Evolutionary conservation across 202 grass and related monocot species (phyloP).

Genomic region (Cymbopogon flexuosus): DNA sequence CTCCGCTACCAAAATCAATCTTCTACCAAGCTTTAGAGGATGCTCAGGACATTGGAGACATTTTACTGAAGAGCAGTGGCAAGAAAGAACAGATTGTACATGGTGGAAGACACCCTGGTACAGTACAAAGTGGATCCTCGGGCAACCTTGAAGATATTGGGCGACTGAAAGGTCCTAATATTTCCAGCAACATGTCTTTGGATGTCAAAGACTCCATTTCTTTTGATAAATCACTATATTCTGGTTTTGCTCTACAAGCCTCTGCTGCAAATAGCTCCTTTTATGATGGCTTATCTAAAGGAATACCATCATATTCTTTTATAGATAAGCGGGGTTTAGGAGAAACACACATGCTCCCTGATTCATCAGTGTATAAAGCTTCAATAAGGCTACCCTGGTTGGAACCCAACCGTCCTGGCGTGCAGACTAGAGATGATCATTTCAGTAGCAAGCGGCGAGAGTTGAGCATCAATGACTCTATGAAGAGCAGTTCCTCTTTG

Average conservation of each 20-base stretch:
- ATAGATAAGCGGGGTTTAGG: conserved; percentile 54
- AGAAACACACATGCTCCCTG: conserved; percentile 44
- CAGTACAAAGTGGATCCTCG: conserved; percentile 27
- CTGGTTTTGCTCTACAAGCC: conserved; percentile 58
- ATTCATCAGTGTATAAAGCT: conserved; percentile 45
- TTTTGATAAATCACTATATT: conserved; percentile 58
- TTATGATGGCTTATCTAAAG: conserved; percentile 83
- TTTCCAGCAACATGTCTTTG: conserved; percentile 38
- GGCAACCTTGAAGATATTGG: conserved; percentile 41
- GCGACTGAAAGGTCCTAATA: conserved; percentile 37
- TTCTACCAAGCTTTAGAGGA: conserved; percentile 83
- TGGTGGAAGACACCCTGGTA: conserved; percentile 38
- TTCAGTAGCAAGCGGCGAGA: conserved; percentile 72
- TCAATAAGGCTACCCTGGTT: conserved; percentile 57
- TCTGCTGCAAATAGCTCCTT: conserved; percentile 65
- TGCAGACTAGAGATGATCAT: conserved; percentile 57
- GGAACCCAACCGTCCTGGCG: conserved; percentile 51
- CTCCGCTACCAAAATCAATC: conserved; percentile 74
- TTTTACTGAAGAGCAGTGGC: conserved; percentile 44
- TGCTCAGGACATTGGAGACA: conserved; percentile 64
- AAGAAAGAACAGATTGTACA: conserved; percentile 50
- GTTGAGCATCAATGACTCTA: conserved; percentile 57
- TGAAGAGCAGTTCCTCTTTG: conserved; percentile 60
- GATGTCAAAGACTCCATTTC: conserved; percentile 61
- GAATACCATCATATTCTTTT: conserved; percentile 82